These are phyloP conservation scores for Schwanniomyces vanrijiae DNA, from an alignment of 805 yeast genomes.

Conservation along the genomic window DNA sequence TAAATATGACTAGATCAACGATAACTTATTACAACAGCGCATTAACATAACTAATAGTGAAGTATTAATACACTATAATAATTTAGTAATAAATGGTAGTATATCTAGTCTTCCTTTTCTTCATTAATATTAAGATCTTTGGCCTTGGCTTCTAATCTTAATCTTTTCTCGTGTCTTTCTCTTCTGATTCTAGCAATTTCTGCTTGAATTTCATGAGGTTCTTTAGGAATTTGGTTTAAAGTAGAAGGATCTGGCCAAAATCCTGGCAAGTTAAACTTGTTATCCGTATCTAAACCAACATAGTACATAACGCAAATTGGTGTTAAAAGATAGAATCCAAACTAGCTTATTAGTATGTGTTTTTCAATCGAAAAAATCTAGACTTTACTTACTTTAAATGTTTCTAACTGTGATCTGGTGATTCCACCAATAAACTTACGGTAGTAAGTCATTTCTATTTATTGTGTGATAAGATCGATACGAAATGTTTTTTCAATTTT, in stretches of 20 bases:
- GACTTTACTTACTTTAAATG: slow-evolving; percentile 38
- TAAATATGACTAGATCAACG: background rate
- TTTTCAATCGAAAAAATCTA: background rate
- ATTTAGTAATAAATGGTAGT: too few species aligned
- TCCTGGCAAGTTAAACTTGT: slow-evolving; percentile 85
- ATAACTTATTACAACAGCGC: too few species aligned
- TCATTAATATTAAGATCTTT: slow-evolving; percentile 64
- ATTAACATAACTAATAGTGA: too few species aligned
- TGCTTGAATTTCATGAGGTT: slow-evolving; percentile 86
- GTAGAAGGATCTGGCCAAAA: slow-evolving; percentile 98
- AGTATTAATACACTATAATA: too few species aligned
- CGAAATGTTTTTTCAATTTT: slow-evolving; percentile 1
- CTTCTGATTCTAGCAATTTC: slow-evolving; percentile 85
- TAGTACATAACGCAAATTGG: slow-evolving; percentile 93
- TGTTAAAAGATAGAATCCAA: slow-evolving; percentile 79
- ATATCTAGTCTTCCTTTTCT: slow-evolving; percentile 17
- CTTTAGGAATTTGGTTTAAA: slow-evolving; percentile 87
- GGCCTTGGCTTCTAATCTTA: slow-evolving; percentile 70
- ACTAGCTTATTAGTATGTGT: slow-evolving; percentile 33
- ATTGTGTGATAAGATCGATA: slow-evolving; percentile 2
- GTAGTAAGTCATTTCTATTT: slow-evolving; percentile 15
- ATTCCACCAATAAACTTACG: slow-evolving; percentile 34
- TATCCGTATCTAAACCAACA: slow-evolving; percentile 87
- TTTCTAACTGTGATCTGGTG: slow-evolving; percentile 45
- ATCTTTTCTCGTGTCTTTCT: slow-evolving; percentile 72